These are phyloP conservation scores for Mycena olivaceomarginata DNA, from an alignment of 768 basidiomycete species.

Conservation along the genomic window DNA sequence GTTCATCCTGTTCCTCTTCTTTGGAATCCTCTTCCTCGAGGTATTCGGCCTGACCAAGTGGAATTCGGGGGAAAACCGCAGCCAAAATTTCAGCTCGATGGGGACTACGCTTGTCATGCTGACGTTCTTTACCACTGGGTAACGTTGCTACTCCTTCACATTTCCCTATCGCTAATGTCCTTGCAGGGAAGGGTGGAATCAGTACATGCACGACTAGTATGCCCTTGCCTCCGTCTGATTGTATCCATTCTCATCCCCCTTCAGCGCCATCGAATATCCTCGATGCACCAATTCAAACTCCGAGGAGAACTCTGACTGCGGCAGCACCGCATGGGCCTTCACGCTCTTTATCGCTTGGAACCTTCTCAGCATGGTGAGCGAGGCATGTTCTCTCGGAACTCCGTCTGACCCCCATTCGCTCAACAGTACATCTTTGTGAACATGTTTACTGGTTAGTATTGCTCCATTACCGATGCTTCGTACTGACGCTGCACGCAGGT, in stretches of 20 bases:
- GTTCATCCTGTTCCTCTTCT: conserved; percentile 94
- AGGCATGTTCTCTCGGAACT: conserved; percentile 1
- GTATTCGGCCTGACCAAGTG: conserved; percentile 95
- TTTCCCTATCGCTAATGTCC: not conserved
- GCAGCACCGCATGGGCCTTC: conserved; percentile 89
- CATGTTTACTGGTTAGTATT: conserved; percentile 88
- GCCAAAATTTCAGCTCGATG: conserved; percentile 88
- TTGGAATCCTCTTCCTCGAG: conserved; percentile 91
- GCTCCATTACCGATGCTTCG: not conserved
- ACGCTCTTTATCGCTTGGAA: conserved; percentile 96
- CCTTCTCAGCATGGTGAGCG: conserved; percentile 86
- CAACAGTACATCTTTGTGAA: conserved; percentile 95
- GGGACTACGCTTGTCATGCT: conserved; percentile 91
- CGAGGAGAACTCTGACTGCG: conserved; percentile 88
- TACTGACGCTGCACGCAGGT: conserved; percentile 63
- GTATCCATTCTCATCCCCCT: conserved; percentile 28
- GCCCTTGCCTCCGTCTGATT: conserved; percentile 48
- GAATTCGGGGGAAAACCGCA: conserved; percentile 79
- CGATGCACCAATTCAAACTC: conserved; percentile 80
- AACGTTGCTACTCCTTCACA: conserved; percentile 50
- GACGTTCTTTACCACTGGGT: conserved; percentile 96
- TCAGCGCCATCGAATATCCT: conserved; percentile 84
- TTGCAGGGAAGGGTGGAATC: conserved; percentile 94
- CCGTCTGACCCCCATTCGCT: not conserved
- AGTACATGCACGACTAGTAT: conserved; percentile 98